Evolutionary conservation across 2,329 filamentous ascomycete genomes (phyloP), one percentile per base, ranked within the genome.

Genomic region (Tolypocladium amazonense): DNA sequence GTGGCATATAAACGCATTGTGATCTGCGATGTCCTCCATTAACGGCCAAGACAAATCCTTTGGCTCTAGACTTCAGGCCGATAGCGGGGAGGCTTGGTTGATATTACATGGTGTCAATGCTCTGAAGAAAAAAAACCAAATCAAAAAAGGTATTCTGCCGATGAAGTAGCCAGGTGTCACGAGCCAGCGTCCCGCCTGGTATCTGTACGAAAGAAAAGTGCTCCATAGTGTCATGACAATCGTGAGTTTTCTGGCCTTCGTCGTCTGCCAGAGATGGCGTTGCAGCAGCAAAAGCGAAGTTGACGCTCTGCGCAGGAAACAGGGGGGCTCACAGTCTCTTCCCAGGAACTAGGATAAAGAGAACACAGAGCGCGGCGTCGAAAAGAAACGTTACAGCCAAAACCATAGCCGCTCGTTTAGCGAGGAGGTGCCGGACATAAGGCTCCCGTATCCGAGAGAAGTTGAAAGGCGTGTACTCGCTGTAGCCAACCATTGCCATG

Each of bases 311-410:
- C 11, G n/a, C 6, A 38, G 15, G 12, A 23, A 27, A 25, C 7
- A 41, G 25, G 56, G 55, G 14, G 20, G 58, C 62, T 77, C 71
- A 94, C 53, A 95, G 80, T 62, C 89, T 81, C 72, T 89, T 95
- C 59, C 94, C 93, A 1, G 94, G 94, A 5, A 99, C 94, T 61
- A 99, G 87, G 66, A 97, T 92, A 77, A 99, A 99, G 33, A 99
- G 79, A 60, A 94, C 83, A 68, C 90, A 90, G 18, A 97, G 77
- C n/a, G 86, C 90, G 4, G 90, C 86, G 64, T 93, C 90, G 59
- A 95, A 80, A 38, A 95, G 72, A 35, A 87, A 72, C 37, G 92
- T 92, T 62, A 94, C 82, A 11, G 84, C 78, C 18, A 97, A 76
- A 18, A 94, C 90, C 77, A 94, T 92, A 52, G 90, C 70, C 0